Evolutionary conservation across 768 basidiomycete genomes (phyloP), one percentile per base, ranked within the genome.

Genomic region (Termitomyces sp.): DNA sequence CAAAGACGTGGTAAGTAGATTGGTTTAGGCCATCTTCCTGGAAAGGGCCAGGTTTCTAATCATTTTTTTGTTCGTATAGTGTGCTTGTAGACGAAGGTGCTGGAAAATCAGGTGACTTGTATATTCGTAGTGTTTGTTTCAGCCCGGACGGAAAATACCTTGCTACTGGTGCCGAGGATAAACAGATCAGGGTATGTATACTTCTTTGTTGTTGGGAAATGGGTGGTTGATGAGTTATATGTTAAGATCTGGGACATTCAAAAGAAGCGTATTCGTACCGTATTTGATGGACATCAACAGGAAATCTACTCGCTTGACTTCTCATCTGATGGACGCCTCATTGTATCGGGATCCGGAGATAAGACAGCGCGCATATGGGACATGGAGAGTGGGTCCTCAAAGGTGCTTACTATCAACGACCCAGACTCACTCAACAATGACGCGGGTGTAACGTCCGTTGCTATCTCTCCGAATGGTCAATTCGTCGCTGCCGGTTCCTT

Each of bases 261-360:
- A 47, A 86, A 85, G 65, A 87, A 87, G 64, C 82, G 82, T 36
- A 91, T 95, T 67, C 82, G 86, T 56, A 86, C 83, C 61, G 76
- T 90, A 10, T 92, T 95, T 65, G 86, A 90, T 62, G 94, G 94
- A 5, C 94, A 97, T 73, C 84, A 85, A 65, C 90, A 93, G 67
- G 94, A 96, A 67, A 94, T 97, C 66, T 96, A 96, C 72, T 92
- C 93, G 1, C 86, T 97, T 61, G 92, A 91, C 70, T 96, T 94
- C 72, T 91, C 92, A 2, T 73, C 78, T n/a, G 90, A 94, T 64
- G 94, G 94, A 7, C 79, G 85, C 5, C 80, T 89, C 63, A 87
- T 96, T 62, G 91, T 94, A 10, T 94, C 92, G 4, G 94, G 94
- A 16, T 94, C 91, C 0, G 93, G 94, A 3, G 92, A 80, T 64